These are phyloP conservation scores for Geotrichum restrictum DNA, from an alignment of 1,139 yeast species.

Conservation along the genomic window DNA sequence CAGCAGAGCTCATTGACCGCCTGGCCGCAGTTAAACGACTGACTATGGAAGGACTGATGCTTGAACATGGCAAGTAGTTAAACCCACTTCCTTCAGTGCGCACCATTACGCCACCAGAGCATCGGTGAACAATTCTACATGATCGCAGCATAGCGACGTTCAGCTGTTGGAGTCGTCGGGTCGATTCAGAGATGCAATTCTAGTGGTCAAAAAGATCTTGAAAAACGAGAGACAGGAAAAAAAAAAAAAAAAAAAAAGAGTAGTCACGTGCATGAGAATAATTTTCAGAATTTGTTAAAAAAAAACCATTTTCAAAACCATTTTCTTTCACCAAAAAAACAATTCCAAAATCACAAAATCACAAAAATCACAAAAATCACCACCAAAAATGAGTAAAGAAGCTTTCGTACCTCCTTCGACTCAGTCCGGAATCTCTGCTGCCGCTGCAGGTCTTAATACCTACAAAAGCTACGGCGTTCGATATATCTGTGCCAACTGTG, in stretches of 20 bases:
- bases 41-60: no score
- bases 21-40: no score
- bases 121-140: neutral
- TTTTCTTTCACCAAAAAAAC: neutral
- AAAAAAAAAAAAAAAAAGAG: neutral
- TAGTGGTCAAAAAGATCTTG: no score
- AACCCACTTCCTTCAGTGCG: no score
- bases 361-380: neutral
- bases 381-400: slow-evolving; percentile 54
- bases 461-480: slow-evolving; percentile 82
- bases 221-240: no score
- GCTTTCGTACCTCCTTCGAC: slow-evolving; percentile 83
- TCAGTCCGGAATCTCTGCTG: slow-evolving; percentile 61
- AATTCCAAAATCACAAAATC: neutral
- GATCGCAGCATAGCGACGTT: slow-evolving; percentile 1
- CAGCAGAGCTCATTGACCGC: no score
- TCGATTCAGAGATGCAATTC: no score
- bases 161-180: neutral
- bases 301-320: neutral
- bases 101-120: neutral
- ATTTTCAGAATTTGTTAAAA: neutral
- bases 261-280: neutral
- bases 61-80: no score
- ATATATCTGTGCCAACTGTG: slow-evolving; percentile 96
- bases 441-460: slow-evolving; percentile 64